Conservation (phyloP, 495 filamentous ascomycete genomes). For the Astrothelium subdiscretum region DNA sequence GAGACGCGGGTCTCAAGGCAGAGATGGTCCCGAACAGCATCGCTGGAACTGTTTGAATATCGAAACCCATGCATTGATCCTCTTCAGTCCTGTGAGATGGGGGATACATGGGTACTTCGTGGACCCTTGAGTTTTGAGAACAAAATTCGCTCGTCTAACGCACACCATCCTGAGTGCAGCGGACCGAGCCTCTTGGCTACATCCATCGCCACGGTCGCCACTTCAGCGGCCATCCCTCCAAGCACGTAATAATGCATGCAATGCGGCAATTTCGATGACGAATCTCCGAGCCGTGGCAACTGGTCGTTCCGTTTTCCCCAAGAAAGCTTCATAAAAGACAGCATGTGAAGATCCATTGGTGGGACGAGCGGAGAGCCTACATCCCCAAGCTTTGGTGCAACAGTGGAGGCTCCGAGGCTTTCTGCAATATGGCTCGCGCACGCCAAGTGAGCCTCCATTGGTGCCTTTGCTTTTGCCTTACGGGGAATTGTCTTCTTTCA, state of each 20-base stretch:
- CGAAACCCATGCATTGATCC: not conserved
- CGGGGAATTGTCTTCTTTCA: too few relatives aligned
- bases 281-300: not conserved
- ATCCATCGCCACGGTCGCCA: not conserved
- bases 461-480: not conserved
- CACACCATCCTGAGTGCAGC: not conserved
- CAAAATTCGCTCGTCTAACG: not conserved
- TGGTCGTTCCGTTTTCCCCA: not conserved
- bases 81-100: not conserved
- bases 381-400: not conserved
- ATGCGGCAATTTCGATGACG: not conserved
- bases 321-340: not conserved
- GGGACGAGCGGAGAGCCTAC: not conserved
- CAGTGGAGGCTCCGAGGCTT: not conserved
- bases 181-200: not conserved
- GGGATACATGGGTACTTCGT: not conserved
- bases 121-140: not conserved
- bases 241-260: not conserved
- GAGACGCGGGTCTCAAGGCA: not conserved
- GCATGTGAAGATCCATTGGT: not conserved
- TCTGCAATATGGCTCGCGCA: not conserved
- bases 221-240: too few relatives aligned
- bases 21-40: not conserved
- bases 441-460: not conserved
- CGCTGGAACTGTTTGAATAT: not conserved